A percentile compares a stretch with the other conserved stretches of the same genome.
Conservation (phyloP, 768 basidiomycete genomes). For the Termitomyces sp. region DNA sequence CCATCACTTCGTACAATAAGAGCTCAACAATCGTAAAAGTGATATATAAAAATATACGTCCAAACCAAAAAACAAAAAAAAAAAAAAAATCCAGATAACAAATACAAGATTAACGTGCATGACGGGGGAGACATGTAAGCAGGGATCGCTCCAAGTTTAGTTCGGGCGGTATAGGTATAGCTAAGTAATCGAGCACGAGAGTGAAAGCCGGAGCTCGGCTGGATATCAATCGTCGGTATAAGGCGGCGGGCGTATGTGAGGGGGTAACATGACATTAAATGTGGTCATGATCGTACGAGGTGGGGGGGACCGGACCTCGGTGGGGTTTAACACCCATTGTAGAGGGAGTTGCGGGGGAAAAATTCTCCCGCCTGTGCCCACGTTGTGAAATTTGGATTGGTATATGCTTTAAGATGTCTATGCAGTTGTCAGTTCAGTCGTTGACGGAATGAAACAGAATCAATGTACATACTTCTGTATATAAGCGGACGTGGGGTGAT, state of each 20-base stretch:
- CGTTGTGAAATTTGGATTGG: conserved; percentile 78
- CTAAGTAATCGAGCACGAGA: too few species aligned
- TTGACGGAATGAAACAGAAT: background rate
- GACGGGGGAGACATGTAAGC: too few species aligned
- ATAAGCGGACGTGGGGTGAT: conserved; percentile 75
- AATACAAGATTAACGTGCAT: too few species aligned
- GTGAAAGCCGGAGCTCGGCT: background rate
- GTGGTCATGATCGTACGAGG: too few species aligned
- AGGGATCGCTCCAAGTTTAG: too few species aligned
- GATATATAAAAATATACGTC: too few species aligned
- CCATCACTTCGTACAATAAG: too few species aligned
- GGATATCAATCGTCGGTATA: background rate
- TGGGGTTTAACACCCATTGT: conserved; percentile 32
- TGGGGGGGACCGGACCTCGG: background rate
- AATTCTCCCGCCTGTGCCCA: conserved; percentile 74
- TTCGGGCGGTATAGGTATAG: too few species aligned
- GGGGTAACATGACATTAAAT: too few species aligned
- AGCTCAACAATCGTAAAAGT: too few species aligned
- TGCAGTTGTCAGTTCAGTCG: background rate
- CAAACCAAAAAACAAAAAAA: too few species aligned
- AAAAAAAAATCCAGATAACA: too few species aligned
- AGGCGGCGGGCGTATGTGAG: background rate
- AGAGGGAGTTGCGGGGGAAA: conserved; percentile 63
- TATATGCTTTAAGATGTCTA: conserved; percentile 52
- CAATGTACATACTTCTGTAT: conserved; percentile 48